Percentiles rank a stretch among this genome's conserved stretches.
These are phyloP conservation scores for Fusarium sp. DNA, from an alignment of 2,329 filamentous ascomycete genomes.

Conservation along the genomic window DNA sequence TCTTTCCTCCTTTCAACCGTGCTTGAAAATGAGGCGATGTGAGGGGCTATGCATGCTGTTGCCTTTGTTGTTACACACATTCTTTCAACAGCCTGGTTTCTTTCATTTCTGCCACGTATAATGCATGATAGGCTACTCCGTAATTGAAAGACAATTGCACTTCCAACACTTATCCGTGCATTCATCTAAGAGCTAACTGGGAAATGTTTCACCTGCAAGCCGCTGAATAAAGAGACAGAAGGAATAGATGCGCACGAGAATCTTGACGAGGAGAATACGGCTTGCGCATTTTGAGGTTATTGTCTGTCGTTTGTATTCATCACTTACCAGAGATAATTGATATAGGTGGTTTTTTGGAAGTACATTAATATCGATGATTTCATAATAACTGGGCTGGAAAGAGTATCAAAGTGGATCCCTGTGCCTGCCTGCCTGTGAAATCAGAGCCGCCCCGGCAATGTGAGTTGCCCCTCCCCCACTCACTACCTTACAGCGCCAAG, in stretches of 20 bases:
- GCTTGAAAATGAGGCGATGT: conserved; percentile 16
- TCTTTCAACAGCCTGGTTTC: conserved; percentile 7
- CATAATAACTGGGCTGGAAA: background rate
- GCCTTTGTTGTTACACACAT: background rate
- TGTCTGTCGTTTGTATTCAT: no score
- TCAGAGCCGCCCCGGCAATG: background rate
- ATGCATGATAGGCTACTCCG: background rate
- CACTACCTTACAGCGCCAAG: background rate
- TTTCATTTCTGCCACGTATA: conserved; percentile 12
- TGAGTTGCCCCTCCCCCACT: conserved; percentile 28
- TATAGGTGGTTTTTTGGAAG: background rate
- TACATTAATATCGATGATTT: background rate
- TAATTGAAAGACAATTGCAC: background rate
- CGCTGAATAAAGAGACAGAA: no score
- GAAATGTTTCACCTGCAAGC: no score
- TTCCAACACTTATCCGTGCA: background rate
- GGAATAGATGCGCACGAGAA: no score
- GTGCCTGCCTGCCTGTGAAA: no score
- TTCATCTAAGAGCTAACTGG: background rate
- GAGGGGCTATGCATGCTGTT: background rate
- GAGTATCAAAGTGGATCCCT: no score
- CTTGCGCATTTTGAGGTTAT: no score
- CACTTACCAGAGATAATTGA: no score
- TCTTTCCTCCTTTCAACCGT: background rate
- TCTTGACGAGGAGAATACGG: no score